These are phyloP conservation scores for Teunomyces pallodes DNA, from an alignment of 805 yeast genomes.

Conservation along the genomic window DNA sequence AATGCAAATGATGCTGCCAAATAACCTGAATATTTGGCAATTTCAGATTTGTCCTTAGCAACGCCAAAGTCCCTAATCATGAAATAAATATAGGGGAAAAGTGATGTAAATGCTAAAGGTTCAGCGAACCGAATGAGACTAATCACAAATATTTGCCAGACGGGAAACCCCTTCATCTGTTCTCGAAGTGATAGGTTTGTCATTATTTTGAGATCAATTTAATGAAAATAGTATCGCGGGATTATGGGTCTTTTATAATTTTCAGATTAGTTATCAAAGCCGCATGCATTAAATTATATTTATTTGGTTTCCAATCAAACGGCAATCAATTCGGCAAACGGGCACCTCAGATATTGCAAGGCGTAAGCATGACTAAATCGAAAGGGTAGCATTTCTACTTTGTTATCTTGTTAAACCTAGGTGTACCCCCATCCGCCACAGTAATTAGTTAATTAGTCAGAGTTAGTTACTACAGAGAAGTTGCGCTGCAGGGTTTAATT, in stretches of 20 bases:
- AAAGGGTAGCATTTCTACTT: too few relatives aligned
- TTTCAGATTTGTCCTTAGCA: constrained; percentile 47
- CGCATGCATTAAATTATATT: background rate
- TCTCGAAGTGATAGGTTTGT: constrained; percentile 28
- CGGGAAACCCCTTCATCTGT: constrained; percentile 57
- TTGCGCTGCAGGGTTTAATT: too few relatives aligned
- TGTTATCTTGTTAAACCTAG: too few relatives aligned
- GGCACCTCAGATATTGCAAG: too few relatives aligned
- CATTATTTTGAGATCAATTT: background rate
- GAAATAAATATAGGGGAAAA: constrained; percentile 63
- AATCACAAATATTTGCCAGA: constrained; percentile 43
- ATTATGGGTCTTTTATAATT: background rate
- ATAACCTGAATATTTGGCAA: constrained; percentile 61
- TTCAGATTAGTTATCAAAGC: background rate
- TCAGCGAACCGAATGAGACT: constrained; percentile 53
- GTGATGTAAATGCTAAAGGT: constrained; percentile 62
- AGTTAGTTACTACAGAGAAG: too few relatives aligned
- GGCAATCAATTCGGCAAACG: too few relatives aligned
- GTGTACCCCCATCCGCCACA: too few relatives aligned
- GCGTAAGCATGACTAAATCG: too few relatives aligned
- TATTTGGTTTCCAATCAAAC: too few relatives aligned
- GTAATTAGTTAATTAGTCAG: too few relatives aligned
- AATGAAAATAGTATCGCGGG: background rate
- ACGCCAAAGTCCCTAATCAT: constrained; percentile 59
- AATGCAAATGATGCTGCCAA: constrained; percentile 60